Evolutionary conservation across 495 filamentous ascomycete species (phyloP), one percentile per base, ranked within the genome.

Genomic region (Talaromyces wortmannii): DNA sequence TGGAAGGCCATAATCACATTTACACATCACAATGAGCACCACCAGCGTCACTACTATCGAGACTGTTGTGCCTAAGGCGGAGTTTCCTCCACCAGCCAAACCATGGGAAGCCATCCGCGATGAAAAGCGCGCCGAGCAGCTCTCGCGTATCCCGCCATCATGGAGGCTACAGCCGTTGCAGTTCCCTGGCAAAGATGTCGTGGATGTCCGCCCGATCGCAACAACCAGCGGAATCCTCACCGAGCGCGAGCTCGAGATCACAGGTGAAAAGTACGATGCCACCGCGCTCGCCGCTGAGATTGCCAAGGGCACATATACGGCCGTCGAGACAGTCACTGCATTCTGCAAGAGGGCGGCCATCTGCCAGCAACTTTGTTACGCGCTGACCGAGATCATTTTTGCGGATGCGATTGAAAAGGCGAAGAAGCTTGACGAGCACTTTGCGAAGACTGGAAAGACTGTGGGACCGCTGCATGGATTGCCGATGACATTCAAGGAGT

Each of bases 281-380:
- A 77, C 83, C 0, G 74, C 72, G 2, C 71, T 86, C 15, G 62
- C 80, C 5, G 56, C 66, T 5, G 72, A 66, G 15, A 83, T 87
- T 30, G 66, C 66, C 4, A 65, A 57, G 8, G 67, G 74, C n/a
- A 63, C 63, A 53, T 71, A 80, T 53, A 84, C 70, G 31, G 71
- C 76, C 23, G 63, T 80, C 30, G 79, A 83, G 53, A 82, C 85
- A 16, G 70, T 72, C 8, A 69, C 63, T 23, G 80, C 75, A 17
- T 86, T 85, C 61, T 83, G 79, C 64, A 88, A 87, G 69, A 67
- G 78, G 57, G 81, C 83, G 7, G 78, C 80, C 0, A 70, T 86
- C 31, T 74, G 83, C 12, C 82, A 86, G 11, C 83, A 86, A 63
- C 58, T 85, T 18, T 70, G 73, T 13, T 85, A 77, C 56, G 83